Percentiles rank a stretch among this genome's conserved stretches.
Conservation (phyloP, 2,329 filamentous ascomycete genomes). For the Colletotrichum sidae region DNA sequence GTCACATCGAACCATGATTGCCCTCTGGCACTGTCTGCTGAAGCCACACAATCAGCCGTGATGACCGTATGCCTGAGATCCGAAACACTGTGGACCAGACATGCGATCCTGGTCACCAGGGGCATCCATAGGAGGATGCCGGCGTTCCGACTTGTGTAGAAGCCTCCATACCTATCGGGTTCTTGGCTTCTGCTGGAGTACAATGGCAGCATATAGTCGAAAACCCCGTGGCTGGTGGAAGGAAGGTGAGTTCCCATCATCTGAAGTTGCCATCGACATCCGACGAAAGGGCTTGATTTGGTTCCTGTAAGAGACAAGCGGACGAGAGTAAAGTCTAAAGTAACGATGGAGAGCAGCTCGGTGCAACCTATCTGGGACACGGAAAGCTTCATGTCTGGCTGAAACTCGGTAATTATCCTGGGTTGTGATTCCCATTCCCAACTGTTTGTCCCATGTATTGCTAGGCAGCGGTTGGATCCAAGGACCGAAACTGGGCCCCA, state of each 20-base stretch:
- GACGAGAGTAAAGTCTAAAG: conserved; percentile 5
- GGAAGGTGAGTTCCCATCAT: conserved; percentile 17
- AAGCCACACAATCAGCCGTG: neutral
- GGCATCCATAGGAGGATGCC: conserved; percentile 12
- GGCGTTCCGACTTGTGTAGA: conserved; percentile 15
- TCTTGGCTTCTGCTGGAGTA: neutral
- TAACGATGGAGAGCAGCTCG: neutral
- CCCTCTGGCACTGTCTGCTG: conserved; percentile 11
- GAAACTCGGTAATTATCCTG: conserved; percentile 5
- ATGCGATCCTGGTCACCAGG: conserved; percentile 27
- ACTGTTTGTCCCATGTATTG: too few species aligned
- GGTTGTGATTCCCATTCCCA: too few species aligned
- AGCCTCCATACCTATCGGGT: neutral
- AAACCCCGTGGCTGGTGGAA: neutral
- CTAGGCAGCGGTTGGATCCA: too few species aligned
- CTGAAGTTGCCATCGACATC: conserved; percentile 25
- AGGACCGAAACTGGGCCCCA: too few species aligned
- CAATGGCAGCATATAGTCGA: neutral
- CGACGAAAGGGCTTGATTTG: conserved; percentile 14
- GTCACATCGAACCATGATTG: conserved; percentile 6
- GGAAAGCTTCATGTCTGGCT: conserved; percentile 19
- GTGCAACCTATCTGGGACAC: too few species aligned
- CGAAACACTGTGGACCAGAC: conserved; percentile 32
- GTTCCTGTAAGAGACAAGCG: neutral
- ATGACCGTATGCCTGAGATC: conserved; percentile 26